Evolutionary conservation across 2,329 filamentous ascomycete species (phyloP).

Genomic region (Alternaria sp.): DNA sequence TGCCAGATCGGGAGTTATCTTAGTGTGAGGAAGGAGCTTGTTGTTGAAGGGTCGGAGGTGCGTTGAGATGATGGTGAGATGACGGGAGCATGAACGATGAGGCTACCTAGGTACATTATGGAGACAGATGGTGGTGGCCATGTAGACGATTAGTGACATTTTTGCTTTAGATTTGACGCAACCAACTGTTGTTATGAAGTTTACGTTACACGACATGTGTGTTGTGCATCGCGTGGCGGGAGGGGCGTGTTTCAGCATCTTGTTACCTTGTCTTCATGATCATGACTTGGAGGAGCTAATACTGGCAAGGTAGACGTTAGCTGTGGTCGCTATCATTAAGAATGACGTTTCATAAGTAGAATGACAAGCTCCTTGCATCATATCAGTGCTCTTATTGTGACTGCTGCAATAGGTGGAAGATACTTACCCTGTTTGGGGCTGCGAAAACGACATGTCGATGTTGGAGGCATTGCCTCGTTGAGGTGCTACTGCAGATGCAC

Average conservation of each 20-base stretch:
- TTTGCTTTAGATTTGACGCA: rapidly evolving
- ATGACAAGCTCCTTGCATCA: not conserved
- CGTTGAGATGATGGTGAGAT: not conserved
- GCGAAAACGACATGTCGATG: slow-evolving; percentile 6
- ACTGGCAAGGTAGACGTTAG: rapidly evolving
- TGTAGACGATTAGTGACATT: rapidly evolving
- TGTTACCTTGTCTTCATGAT: not conserved
- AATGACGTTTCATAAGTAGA: rapidly evolving
- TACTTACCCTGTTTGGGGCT: not conserved
- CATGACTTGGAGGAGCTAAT: rapidly evolving
- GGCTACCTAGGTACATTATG: too few species aligned
- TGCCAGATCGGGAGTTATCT: slow-evolving; percentile 17
- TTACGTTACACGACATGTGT: not conserved
- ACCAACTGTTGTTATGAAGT: not conserved
- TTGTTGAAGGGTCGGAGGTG: not conserved
- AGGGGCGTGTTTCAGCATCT: not conserved
- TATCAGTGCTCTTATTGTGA: not conserved
- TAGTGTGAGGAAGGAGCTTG: slow-evolving; percentile 13
- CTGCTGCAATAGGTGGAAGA: not conserved
- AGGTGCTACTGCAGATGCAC: slow-evolving; percentile 28
- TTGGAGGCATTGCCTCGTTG: slow-evolving; percentile 9
- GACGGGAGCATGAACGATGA: not conserved
- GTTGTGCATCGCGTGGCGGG: not conserved
- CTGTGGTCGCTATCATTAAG: too few species aligned
- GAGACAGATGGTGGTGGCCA: too few species aligned